These are phyloP conservation scores for Lactifluus volemus DNA, from an alignment of 768 basidiomycete genomes.

Conservation along the genomic window DNA sequence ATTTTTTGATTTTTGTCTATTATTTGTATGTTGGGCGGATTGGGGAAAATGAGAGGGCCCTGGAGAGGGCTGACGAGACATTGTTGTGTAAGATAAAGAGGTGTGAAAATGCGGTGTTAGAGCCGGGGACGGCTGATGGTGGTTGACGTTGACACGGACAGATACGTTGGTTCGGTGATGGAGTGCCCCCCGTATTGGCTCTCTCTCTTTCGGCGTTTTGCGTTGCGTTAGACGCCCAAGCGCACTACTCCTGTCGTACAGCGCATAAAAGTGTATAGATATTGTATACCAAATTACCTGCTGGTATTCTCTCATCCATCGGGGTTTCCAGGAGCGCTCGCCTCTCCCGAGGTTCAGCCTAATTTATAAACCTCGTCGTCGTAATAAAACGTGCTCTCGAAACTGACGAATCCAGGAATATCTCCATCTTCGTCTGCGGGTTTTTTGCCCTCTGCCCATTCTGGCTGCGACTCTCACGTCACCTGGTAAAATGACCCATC, in stretches of 20 bases:
- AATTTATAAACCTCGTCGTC: not conserved
- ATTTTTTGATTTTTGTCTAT: conserved; percentile 38
- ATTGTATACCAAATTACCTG: not conserved
- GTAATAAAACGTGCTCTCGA: conserved; percentile 6
- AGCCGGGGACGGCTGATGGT: conserved; percentile 26
- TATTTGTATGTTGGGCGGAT: conserved; percentile 5
- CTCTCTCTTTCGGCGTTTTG: conserved; percentile 32
- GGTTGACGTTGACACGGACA: conserved; percentile 17
- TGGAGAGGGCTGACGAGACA: conserved; percentile 50
- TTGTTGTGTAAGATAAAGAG: conserved; percentile 38
- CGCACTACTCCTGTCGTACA: not conserved
- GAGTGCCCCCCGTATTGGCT: conserved; percentile 8
- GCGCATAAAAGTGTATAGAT: not conserved
- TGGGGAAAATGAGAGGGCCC: conserved; percentile 23
- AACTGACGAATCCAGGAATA: not conserved
- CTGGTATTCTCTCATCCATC: not conserved
- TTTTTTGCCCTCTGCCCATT: not conserved
- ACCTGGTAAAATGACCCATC: not conserved
- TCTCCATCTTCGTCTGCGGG: not conserved
- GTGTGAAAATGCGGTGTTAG: conserved; percentile 24
- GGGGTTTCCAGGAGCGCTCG: not conserved
- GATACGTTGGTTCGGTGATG: conserved; percentile 3
- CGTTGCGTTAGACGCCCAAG: conserved; percentile 11
- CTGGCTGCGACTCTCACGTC: not conserved
- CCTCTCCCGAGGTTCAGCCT: conserved; percentile 2